phyloP scores from a whole-genome alignment of 345 rosid species.

The Rhodamnia rubescens region DNA sequence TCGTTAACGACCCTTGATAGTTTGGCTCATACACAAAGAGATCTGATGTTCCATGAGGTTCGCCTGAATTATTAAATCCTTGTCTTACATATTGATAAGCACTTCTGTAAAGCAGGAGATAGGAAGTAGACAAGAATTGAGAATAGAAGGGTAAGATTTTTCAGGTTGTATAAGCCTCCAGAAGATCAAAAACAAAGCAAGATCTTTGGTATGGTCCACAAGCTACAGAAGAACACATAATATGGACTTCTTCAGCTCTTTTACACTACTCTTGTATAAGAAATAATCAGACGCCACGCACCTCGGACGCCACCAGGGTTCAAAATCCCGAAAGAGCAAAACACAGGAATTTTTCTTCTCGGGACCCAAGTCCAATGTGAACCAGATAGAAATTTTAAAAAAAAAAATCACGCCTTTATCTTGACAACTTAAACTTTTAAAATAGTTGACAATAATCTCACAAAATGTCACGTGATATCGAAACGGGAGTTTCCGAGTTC shows the following conservation, averaged over 20 bases:
- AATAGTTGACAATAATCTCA: no score
- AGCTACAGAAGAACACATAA: neutral
- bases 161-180: neutral
- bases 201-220: neutral
- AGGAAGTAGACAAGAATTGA: neutral
- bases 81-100: neutral
- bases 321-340: neutral
- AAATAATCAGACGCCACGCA: neutral
- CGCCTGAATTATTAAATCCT: neutral
- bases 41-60: neutral
- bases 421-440: no score
- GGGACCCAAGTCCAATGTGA: no score
- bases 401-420: no score
- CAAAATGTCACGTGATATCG: no score
- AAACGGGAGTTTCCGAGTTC: no score
- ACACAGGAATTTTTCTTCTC: neutral
- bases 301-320: neutral
- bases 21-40: neutral
- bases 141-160: neutral
- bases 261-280: neutral
- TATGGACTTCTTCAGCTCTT: neutral
- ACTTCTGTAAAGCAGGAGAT: neutral
- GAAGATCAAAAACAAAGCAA: neutral
- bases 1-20: neutral
- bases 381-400: no score